Percentiles rank a stretch among this genome's conserved stretches.
phyloP scores from a whole-genome alignment of 2,329 filamentous ascomycete species.

The Plenodomus tracheiphilus region DNA sequence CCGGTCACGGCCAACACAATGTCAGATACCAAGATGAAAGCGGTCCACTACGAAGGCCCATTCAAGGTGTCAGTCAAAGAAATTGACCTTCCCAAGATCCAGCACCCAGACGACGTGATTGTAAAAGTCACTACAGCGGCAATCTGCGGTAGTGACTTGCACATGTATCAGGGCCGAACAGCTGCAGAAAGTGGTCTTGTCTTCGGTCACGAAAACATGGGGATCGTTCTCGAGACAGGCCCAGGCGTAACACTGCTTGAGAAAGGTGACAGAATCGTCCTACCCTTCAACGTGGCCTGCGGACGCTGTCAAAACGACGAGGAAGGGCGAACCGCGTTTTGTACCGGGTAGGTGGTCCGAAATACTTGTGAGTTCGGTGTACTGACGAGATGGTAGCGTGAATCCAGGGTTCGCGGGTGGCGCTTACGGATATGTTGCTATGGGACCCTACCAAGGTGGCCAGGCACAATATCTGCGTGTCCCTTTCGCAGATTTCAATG shows the following conservation, averaged over 20 bases:
- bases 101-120: conserved; percentile 67
- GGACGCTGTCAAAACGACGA: conserved; percentile 65
- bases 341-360: conserved; percentile 54
- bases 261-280: conserved; percentile 65
- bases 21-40: conserved; percentile 57
- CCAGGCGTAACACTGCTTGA: conserved; percentile 63
- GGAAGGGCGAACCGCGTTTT: conserved; percentile 66
- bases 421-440: conserved; percentile 65
- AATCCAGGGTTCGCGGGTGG: conserved; percentile 64
- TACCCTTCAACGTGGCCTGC: conserved; percentile 56
- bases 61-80: conserved; percentile 66
- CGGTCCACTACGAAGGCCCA: conserved; percentile 64
- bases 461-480: conserved; percentile 68
- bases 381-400: conserved; percentile 39
- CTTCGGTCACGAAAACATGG: conserved; percentile 67
- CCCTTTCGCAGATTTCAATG: conserved; percentile 70
- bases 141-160: conserved; percentile 57
- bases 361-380: too few relatives aligned
- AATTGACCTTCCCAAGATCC: conserved; percentile 59
- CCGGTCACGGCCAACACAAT: conserved; percentile 3
- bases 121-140: conserved; percentile 68
- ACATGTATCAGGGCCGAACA: conserved; percentile 69
- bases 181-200: conserved; percentile 65
- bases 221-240: conserved; percentile 59
- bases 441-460: conserved; percentile 60